Evolutionary conservation across 768 basidiomycete genomes (phyloP), one percentile per base, ranked within the genome.

Genomic region (Suillus decipiens): DNA sequence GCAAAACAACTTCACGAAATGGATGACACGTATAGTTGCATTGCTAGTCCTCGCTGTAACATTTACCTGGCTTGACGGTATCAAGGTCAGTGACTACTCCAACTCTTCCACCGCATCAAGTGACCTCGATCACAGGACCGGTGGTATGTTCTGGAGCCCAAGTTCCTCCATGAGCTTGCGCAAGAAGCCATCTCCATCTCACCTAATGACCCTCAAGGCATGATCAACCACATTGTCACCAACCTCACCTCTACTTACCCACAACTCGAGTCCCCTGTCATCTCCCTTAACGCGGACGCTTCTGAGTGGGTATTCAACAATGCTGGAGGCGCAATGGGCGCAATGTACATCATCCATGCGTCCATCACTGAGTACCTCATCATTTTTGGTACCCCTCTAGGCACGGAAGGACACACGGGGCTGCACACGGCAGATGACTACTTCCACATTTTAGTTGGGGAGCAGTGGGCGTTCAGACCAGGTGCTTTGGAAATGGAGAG

Each of bases 311-410:
- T 97, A 31, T 92, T 96, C 78, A 98, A 88, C 81, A 99, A 98
- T 70, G 96, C 96, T 0, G 97, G 96, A 12, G 97, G 97, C 64
- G 95, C 95, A 1, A 98, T 96, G 96, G 95, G 95, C 48, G 89
- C 89, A 39, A 98, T 99, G 96, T 97, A 95, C 75, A 84, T 99
- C 77, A 93, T 99, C 67, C 97, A 99, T 71, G 94, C 96, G 19
- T 90, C 88, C 77, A 89, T 99, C 70, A 98, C 96, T 11, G 97
- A 99, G 80, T 99, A 96, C 79, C 85, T 94, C 68, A 95, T 95
- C 74, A 89, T 98, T 68, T 97, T 97, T 67, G 96, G 97, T 5
- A 96, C 96, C 0, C 95, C 97, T 0, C 82, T 98, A 11, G 97
- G 97, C 11, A 99, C 96, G 2, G 97, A 99, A 78, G 97, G 97